Percentiles rank a stretch among this genome's conserved stretches.
Evolutionary conservation across 768 basidiomycete species (phyloP).

Genomic region (Coprinopsis strossmayeri): DNA sequence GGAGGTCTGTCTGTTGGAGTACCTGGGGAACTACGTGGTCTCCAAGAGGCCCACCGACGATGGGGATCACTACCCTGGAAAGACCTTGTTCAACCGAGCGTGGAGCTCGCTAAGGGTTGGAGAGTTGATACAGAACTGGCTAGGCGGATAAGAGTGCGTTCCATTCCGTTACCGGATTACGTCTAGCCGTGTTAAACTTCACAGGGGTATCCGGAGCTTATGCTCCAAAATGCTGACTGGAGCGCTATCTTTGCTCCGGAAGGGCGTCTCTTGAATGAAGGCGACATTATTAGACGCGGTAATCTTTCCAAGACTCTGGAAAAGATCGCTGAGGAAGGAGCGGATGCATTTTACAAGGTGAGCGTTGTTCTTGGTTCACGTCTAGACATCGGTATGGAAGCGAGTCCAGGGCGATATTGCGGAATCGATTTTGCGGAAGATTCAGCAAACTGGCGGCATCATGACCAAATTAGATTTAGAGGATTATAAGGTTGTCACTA

Average conservation of each 20-base stretch:
- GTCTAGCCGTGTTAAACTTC: conserved; percentile 3
- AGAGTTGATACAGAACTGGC: conserved; percentile 72
- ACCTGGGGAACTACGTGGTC: conserved; percentile 85
- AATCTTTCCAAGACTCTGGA: conserved; percentile 76
- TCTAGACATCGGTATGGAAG: conserved; percentile 10
- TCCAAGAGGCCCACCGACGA: conserved; percentile 73
- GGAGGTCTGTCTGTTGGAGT: conserved; percentile 89
- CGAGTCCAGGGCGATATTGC: conserved; percentile 67
- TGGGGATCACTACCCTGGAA: conserved; percentile 85
- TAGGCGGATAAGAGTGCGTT: conserved; percentile 42
- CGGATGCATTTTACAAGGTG: conserved; percentile 79
- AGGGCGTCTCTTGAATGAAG: conserved; percentile 64
- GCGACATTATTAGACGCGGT: conserved; percentile 63
- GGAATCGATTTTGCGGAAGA: conserved; percentile 67
- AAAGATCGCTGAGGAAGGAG: conserved; percentile 67
- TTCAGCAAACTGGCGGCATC: conserved; percentile 70
- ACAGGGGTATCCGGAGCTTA: conserved; percentile 43
- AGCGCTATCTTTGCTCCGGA: conserved; percentile 73
- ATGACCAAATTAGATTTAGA: conserved; percentile 69
- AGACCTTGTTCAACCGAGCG: conserved; percentile 67
- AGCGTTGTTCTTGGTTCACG: conserved; percentile 10
- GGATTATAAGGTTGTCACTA: conserved; percentile 61
- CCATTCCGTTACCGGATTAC: neutral
- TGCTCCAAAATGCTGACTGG: conserved; percentile 72
- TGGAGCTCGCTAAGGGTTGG: conserved; percentile 75